phyloP scores from a whole-genome alignment of 148 eudicot genomes.

The Cornus florida region DNA sequence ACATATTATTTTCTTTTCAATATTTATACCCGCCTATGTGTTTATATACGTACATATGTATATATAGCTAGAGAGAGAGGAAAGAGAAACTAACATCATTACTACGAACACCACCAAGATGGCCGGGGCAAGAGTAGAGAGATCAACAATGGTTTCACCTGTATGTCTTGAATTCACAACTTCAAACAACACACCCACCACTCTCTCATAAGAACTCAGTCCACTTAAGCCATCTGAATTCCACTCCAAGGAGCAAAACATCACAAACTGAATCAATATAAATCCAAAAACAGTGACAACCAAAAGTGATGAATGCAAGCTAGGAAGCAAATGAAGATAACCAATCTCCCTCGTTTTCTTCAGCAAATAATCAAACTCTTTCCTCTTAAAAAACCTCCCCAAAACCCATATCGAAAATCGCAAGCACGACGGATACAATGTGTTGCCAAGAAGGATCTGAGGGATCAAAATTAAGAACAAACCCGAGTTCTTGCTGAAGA shows the following conservation, averaged over 20 bases:
- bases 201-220: slow-evolving; percentile 41
- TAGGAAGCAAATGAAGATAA: slow-evolving; percentile 41
- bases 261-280: slow-evolving; percentile 29
- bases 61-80: neutral
- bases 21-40: neutral
- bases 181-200: slow-evolving; percentile 49
- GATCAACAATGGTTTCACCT: slow-evolving; percentile 59
- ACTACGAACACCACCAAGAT: slow-evolving; percentile 44
- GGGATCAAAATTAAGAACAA: slow-evolving; percentile 58
- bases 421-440: slow-evolving; percentile 48
- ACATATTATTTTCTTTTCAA: no score
- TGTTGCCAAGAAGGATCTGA: slow-evolving; percentile 63
- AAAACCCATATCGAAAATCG: slow-evolving; percentile 40
- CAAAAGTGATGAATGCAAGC: slow-evolving; percentile 26
- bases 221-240: slow-evolving; percentile 24
- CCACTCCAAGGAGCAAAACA: slow-evolving; percentile 62
- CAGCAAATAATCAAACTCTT: slow-evolving; percentile 36
- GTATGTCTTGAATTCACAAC: slow-evolving; percentile 58
- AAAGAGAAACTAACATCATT: slow-evolving; percentile 55
- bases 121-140: slow-evolving; percentile 45
- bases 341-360: slow-evolving; percentile 36
- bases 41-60: no score
- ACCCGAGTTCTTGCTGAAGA: slow-evolving; percentile 57
- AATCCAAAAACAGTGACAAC: slow-evolving; percentile 45
- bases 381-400: slow-evolving; percentile 34